phyloP scores from a whole-genome alignment of 768 basidiomycete species.

The Russula griseocarnosa region DNA sequence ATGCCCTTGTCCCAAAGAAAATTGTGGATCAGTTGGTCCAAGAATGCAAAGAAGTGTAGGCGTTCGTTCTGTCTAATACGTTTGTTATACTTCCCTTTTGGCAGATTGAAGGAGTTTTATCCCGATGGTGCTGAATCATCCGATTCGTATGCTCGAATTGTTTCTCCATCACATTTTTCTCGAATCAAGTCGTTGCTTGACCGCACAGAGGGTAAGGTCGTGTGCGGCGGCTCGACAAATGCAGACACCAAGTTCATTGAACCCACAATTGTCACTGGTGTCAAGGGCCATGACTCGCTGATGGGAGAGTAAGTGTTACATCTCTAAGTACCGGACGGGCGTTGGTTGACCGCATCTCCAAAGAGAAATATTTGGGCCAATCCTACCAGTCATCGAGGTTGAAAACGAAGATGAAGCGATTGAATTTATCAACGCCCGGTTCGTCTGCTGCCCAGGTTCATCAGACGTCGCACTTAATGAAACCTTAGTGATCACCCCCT shows the following conservation, averaged over 20 bases:
- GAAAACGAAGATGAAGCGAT: constrained; percentile 69
- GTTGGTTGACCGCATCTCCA: neutral
- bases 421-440: constrained; percentile 60
- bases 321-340: neutral
- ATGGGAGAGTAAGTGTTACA: constrained; percentile 62
- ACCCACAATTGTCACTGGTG: constrained; percentile 67
- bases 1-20: constrained; percentile 44
- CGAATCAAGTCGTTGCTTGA: constrained; percentile 63
- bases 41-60: constrained; percentile 45
- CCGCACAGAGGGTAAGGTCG: constrained; percentile 59
- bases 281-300: constrained; percentile 59
- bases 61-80: neutral
- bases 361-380: constrained; percentile 82
- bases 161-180: constrained; percentile 50
- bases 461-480: constrained; percentile 1
- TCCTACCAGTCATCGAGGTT: constrained; percentile 71
- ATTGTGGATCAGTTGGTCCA: constrained; percentile 40
- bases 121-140: constrained; percentile 43
- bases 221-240: constrained; percentile 60
- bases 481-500: constrained; percentile 64
- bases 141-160: constrained; percentile 48
- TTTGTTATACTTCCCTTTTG: neutral
- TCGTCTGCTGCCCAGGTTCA: neutral
- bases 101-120: constrained; percentile 56
- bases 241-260: constrained; percentile 58